Percentiles rank a stretch among this genome's conserved stretches.
Evolutionary conservation across 202 grass and related monocot species (phyloP).

Genomic region (Zizania palustris): DNA sequence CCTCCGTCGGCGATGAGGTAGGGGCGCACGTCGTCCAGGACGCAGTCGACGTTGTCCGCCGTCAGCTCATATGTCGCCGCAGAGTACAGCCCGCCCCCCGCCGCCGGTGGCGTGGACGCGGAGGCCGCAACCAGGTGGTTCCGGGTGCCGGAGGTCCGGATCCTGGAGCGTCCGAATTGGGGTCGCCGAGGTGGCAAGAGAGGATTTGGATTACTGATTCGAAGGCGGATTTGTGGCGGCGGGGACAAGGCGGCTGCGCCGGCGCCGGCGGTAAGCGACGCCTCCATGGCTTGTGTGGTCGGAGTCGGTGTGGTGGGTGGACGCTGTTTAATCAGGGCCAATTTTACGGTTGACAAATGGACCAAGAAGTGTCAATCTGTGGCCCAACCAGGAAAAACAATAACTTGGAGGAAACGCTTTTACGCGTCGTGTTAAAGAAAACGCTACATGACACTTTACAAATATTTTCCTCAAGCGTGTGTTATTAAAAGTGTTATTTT

Average conservation of each 20-base stretch:
- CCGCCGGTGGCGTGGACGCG: slow-evolving; percentile 53
- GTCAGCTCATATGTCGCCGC: slow-evolving; percentile 77
- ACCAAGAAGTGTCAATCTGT: background rate
- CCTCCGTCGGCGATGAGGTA: slow-evolving; percentile 93
- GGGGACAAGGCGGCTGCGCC: slow-evolving; percentile 9
- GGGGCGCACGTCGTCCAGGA: slow-evolving; percentile 84
- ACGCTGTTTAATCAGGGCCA: slow-evolving; percentile 13
- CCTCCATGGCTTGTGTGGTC: slow-evolving; percentile 44
- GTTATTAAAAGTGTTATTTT: too few relatives aligned
- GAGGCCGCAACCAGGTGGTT: slow-evolving; percentile 45
- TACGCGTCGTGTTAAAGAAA: too few relatives aligned
- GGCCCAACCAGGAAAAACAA: too few relatives aligned
- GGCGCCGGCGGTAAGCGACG: slow-evolving; percentile 38
- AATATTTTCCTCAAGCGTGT: too few relatives aligned
- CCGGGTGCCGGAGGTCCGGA: slow-evolving; percentile 34
- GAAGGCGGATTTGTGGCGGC: slow-evolving; percentile 37
- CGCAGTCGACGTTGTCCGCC: slow-evolving; percentile 71
- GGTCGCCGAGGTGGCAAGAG: background rate
- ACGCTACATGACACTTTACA: too few relatives aligned
- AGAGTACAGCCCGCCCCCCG: slow-evolving; percentile 63
- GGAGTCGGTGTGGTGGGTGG: background rate
- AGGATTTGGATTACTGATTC: slow-evolving; percentile 9
- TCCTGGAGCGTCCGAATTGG: slow-evolving; percentile 30
- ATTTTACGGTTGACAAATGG: background rate
- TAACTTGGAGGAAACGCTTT: too few relatives aligned